These are phyloP conservation scores for Condylostoma magnum DNA, from an alignment of 169 alveolate genomes.

Conservation along the genomic window DNA sequence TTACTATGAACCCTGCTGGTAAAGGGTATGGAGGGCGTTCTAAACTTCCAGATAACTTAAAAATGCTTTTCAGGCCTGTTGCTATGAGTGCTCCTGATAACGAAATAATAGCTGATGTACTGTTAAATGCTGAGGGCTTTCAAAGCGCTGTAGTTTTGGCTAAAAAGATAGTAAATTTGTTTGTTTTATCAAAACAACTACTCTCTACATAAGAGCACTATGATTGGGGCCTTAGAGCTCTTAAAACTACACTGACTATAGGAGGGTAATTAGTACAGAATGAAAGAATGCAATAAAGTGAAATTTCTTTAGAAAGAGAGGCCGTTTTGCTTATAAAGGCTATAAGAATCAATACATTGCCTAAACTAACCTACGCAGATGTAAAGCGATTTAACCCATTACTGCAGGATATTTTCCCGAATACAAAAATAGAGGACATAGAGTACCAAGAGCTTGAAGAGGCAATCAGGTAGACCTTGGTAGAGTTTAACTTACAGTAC, in stretches of 20 bases:
- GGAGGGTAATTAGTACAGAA: slow-evolving; percentile 84
- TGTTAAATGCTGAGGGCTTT: slow-evolving; percentile 85
- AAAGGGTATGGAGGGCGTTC: slow-evolving; percentile 96
- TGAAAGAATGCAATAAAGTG: slow-evolving; percentile 65
- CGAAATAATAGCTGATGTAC: slow-evolving; percentile 91
- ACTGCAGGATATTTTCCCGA: slow-evolving; percentile 88
- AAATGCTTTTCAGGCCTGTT: slow-evolving; percentile 91
- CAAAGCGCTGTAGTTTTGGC: slow-evolving; percentile 76
- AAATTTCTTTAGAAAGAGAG: slow-evolving; percentile 67
- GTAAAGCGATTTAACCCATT: slow-evolving; percentile 80
- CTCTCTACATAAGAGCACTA: slow-evolving; percentile 89
- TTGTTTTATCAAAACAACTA: slow-evolving; percentile 83
- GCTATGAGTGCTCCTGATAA: slow-evolving; percentile 96
- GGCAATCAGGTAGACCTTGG: slow-evolving; percentile 76
- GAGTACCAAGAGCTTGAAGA: slow-evolving; percentile 82
- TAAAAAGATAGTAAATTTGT: slow-evolving; percentile 85
- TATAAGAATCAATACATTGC: slow-evolving; percentile 88
- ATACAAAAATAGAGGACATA: slow-evolving; percentile 83
- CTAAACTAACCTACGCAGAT: slow-evolving; percentile 89
- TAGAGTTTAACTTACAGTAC: slow-evolving; percentile 67
- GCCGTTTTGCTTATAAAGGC: slow-evolving; percentile 79
- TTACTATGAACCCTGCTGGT: slow-evolving; percentile 95
- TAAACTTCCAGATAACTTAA: slow-evolving; percentile 94
- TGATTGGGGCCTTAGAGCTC: slow-evolving; percentile 95
- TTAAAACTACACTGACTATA: slow-evolving; percentile 88